Base-by-base conservation (phyloP, 805 yeast species). In the Candida cerambycidarum region DNA sequence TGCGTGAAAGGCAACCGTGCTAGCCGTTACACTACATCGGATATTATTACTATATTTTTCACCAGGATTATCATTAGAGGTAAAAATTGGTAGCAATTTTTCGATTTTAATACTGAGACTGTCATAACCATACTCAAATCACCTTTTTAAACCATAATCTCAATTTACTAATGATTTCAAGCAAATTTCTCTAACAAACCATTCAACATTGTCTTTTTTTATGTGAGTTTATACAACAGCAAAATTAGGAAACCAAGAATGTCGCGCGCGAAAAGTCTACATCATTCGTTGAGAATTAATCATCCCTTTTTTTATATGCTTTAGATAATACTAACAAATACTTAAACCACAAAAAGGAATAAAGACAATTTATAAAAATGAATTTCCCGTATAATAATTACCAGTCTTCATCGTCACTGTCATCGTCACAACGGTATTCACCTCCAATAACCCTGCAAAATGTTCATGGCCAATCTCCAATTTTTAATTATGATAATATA, bases 1-100 rank as follows among this genome's bases (percentile, higher is more conserved):
- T 68, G 74, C 71, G 76, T 69, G 75, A 70, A 67, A 70, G 75
- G 70, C 73, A 68, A 67, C 74, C 71, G 75, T 70, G 76, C 67
- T 70, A 70, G 70, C 76, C 76, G 73, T 69, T 70, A 70, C 76
- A 70, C 76, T 66, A 70, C 65, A 69, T 68, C 75, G 75, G 75
- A 69, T 13, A 9, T 25, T 25, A 7, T 4, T 25, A 12, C 5
- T 9, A 25, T 7, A 11, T 25, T 25, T 25, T 11, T 21, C 8
- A n/a, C n/a, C n/a, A n/a, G n/a, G n/a, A n/a, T n/a, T n/a, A n/a
- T n/a, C n/a, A n/a, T n/a, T n/a, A n/a, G n/a, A n/a, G n/a, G n/a
- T n/a, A n/a, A n/a, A n/a, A n/a, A n/a, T n/a, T n/a, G n/a, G n/a
- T n/a, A n/a, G n/a, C n/a, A n/a, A n/a, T n/a, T n/a, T n/a, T n/a